These are phyloP conservation scores for Alternaria hordeiaustralica DNA, from an alignment of 2,329 filamentous ascomycete genomes.

Conservation along the genomic window DNA sequence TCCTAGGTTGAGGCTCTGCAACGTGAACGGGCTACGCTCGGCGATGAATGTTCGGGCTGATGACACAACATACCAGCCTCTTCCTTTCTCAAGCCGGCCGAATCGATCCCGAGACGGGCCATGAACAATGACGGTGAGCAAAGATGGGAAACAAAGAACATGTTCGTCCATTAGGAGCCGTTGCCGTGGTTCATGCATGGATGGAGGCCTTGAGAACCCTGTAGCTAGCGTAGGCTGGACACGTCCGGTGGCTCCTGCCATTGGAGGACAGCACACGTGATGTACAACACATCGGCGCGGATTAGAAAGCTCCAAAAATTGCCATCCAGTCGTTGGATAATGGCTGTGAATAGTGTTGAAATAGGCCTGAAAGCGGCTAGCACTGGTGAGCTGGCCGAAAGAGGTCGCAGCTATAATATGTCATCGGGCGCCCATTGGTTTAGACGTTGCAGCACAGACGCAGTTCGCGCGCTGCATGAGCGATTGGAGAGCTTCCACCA, in stretches of 20 bases:
- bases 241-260: constrained; percentile 3
- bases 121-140: neutral
- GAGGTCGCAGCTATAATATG: constrained; percentile 14
- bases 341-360: constrained; percentile 11
- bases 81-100: neutral
- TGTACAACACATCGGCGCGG: constrained; percentile 25
- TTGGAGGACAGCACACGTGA: constrained; percentile 15
- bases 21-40: neutral
- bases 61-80: neutral
- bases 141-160: constrained; percentile 1
- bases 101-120: neutral
- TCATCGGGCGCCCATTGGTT: constrained; percentile 27
- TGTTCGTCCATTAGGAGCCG: neutral
- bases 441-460: constrained; percentile 22
- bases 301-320: constrained; percentile 13
- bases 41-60: neutral
- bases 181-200: constrained; percentile 2
- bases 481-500: constrained; percentile 30
- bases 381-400: constrained; percentile 25
- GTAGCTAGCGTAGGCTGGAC: constrained; percentile 6
- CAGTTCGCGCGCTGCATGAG: constrained; percentile 29
- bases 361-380: constrained; percentile 22
- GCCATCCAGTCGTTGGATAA: constrained; percentile 21
- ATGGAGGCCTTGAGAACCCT: constrained; percentile 11
- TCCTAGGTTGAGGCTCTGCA: neutral